Conservation (phyloP, 805 yeast species). For the Clavispora phyllophila region DNA sequence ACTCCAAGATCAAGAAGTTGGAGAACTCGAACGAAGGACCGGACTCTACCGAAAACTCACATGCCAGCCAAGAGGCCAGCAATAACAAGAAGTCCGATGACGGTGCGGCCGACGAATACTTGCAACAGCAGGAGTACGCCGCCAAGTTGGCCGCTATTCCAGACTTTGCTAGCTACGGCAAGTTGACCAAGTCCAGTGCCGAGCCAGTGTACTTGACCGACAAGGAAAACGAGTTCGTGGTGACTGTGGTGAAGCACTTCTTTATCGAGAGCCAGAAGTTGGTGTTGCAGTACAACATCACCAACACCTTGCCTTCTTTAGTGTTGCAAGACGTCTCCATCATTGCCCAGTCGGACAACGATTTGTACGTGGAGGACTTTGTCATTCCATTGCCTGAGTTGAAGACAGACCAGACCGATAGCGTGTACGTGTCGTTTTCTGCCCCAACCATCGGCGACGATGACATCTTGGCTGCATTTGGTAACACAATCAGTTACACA, state of each 20-base stretch:
- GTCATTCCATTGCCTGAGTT: constrained; percentile 69
- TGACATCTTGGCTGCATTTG: constrained; percentile 42
- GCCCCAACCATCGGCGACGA: constrained; percentile 49
- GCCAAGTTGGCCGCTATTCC: constrained; percentile 67
- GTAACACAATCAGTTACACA: constrained; percentile 65
- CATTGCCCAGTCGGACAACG: constrained; percentile 57
- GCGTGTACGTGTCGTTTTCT: constrained; percentile 71
- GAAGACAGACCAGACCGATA: constrained; percentile 64
- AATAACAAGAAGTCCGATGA: constrained; percentile 5
- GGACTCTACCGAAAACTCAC: neutral
- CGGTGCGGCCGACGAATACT: constrained; percentile 23
- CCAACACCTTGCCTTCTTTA: constrained; percentile 77
- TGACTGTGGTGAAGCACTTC: constrained; percentile 76
- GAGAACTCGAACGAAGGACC: constrained; percentile 12
- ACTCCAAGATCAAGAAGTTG: constrained; percentile 42
- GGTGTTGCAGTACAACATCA: constrained; percentile 73
- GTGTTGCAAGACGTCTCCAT: constrained; percentile 74
- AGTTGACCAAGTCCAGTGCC: constrained; percentile 64
- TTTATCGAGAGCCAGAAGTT: constrained; percentile 64
- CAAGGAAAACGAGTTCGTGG: constrained; percentile 88
- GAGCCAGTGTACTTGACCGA: constrained; percentile 71
- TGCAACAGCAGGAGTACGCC: constrained; percentile 59
- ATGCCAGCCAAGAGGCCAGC: constrained; percentile 17
- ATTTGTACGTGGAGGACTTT: constrained; percentile 60
- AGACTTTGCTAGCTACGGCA: constrained; percentile 70